phyloP scores from a whole-genome alignment of 2,329 filamentous ascomycete genomes.

The Elsinoe australis region DNA sequence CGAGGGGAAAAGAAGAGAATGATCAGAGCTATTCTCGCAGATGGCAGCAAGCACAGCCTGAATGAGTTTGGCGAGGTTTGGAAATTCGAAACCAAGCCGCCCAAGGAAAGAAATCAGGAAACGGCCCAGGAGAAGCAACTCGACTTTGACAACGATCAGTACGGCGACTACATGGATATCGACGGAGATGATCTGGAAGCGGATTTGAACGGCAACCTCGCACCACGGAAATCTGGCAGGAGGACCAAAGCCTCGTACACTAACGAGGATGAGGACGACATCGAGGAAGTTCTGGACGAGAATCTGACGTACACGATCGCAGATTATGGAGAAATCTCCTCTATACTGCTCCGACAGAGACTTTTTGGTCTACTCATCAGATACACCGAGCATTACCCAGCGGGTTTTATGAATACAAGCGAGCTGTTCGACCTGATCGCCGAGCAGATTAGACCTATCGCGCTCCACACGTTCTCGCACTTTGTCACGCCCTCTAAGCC shows the following conservation, averaged over 20 bases:
- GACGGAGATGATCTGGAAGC: conserved; percentile 33
- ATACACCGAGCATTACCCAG: conserved; percentile 34
- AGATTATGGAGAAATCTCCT: conserved; percentile 41
- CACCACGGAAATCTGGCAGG: neutral
- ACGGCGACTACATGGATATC: conserved; percentile 53
- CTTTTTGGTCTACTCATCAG: conserved; percentile 48
- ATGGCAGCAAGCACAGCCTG: conserved; percentile 48
- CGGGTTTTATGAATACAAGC: conserved; percentile 43
- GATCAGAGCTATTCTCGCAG: conserved; percentile 59
- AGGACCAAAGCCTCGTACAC: neutral
- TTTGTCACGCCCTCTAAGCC: conserved; percentile 45
- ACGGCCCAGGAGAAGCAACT: conserved; percentile 37
- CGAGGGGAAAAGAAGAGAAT: conserved; percentile 45
- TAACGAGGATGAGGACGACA: conserved; percentile 27
- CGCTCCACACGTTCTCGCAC: conserved; percentile 50
- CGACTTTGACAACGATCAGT: conserved; percentile 53
- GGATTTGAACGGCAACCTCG: conserved; percentile 16
- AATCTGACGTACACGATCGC: conserved; percentile 16
- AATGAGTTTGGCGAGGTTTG: conserved; percentile 60
- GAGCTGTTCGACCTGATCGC: conserved; percentile 55
- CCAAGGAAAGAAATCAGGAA: conserved; percentile 43
- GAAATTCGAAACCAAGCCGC: conserved; percentile 52
- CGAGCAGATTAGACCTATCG: conserved; percentile 50
- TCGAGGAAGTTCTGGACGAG: conserved; percentile 24
- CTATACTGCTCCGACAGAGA: conserved; percentile 55